Evolutionary conservation across 306 rosid genomes (phyloP).

Genomic region (Vigna unguiculata): DNA sequence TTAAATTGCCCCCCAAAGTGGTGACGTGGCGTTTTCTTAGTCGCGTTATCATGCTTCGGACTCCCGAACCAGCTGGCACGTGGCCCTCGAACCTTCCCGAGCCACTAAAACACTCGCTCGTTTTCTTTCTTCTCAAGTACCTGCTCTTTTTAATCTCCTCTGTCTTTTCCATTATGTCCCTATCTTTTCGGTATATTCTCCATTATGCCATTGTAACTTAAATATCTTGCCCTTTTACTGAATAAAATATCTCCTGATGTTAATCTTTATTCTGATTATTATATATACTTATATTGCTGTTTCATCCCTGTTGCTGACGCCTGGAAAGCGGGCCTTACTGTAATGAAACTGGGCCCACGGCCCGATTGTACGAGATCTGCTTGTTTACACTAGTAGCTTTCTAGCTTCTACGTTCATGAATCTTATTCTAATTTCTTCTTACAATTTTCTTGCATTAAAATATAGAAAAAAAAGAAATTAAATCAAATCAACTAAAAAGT

Average conservation of each 20-base stretch:
- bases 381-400: background rate
- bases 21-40: slow-evolving; percentile 63
- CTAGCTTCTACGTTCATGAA: background rate
- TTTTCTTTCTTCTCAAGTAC: slow-evolving; percentile 26
- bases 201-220: slow-evolving; percentile 28
- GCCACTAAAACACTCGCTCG: slow-evolving; percentile 25
- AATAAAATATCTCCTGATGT: background rate
- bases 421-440: background rate
- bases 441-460: too few species aligned
- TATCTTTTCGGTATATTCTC: slow-evolving; percentile 9
- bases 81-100: slow-evolving; percentile 69
- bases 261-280: background rate
- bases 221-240: background rate
- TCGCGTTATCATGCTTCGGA: slow-evolving; percentile 47
- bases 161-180: background rate
- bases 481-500: too few species aligned
- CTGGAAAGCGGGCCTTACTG: slow-evolving; percentile 25
- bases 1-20: background rate
- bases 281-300: background rate
- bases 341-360: slow-evolving; percentile 15
- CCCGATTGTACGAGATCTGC: slow-evolving; percentile 39
- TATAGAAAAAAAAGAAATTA: too few species aligned
- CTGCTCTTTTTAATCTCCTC: background rate
- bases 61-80: slow-evolving; percentile 47
- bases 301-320: background rate